Evolutionary conservation across 2,329 filamentous ascomycete species (phyloP), one percentile per base, ranked within the genome.

Genomic region (Tolypocladium ophioglossoides): DNA sequence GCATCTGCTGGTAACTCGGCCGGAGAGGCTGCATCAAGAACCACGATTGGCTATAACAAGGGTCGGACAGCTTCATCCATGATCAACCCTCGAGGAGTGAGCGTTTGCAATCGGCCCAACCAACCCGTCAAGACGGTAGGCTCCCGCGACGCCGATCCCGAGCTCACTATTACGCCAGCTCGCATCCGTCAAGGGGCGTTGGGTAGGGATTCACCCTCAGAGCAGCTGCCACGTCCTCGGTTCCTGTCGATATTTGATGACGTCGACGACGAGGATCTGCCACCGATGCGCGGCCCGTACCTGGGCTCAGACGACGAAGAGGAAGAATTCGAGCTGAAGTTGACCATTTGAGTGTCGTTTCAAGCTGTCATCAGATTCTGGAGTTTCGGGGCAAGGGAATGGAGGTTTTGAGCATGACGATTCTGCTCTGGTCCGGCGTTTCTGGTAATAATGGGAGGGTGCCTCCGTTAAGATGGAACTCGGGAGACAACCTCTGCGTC

Each of bases 21-120:
- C 12, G 85, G 86, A 1, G 78, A 81, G 24, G 81, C 80, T 7
- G 84, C 83, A 7, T 95, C 91, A 2, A 83, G 85, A 58, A 91
- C 83, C 54, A 96, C 91, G 0, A 78, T 96, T 44, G 91, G 91
- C 18, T 96, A 95, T 66, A 88, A 82, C 54, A 89, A 87, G 67
- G 91, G 91, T 37, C 82, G 89, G 37, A 74, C 74, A 5, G 74
- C 78, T 5, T 77, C 75, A 1, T 75, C 75, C 0, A 68, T 77
- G 44, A 63, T 79, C 34, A 71, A 72, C 16, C 63, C 57, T 30
- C 61, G 61, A 11, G 58, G 55, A 47, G 34, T 52, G 50, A 54
- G 49, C 34, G 56, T 61, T 30, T 46, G 56, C n/a, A 35, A 27
- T 16, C 55, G 56, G 20, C 46, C 60, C 30, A 53, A 54, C 22